Base-by-base conservation (phyloP, 768 basidiomycete species). In the Exsudoporus frostii region DNA sequence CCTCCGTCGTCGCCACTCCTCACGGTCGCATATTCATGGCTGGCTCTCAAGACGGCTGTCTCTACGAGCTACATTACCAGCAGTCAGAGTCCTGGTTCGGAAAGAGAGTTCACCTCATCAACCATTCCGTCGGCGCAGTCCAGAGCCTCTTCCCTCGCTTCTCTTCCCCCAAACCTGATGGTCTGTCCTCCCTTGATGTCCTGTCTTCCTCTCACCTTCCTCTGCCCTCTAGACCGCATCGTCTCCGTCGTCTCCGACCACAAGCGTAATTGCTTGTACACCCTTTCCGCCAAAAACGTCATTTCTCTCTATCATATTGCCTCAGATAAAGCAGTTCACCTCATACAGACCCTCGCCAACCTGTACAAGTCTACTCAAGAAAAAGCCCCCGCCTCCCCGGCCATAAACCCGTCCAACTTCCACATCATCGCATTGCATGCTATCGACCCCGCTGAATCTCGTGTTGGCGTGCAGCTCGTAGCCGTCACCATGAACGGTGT, bases 31-130 rank as follows among this genome's bases (percentile, higher is more conserved):
- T 97, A 56, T 95, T 98, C 72, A 90, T 96, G 88, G 81, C 81
- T 47, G 91, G 91, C 14, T 76, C 80, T 10, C 84, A 87, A 63
- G 92, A 96, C 63, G 93, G 93, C 14, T 84, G 86, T 65, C 72
- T 98, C 48, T 97, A 96, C 69, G 96, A 98, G 69, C 70, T 98
- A 39, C 86, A 90, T 63, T 98, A 98, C 69, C 90, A 92, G 62
- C 85, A 88, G 60, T 88, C 80, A 56, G 90, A 94, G 63, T 88
- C 90, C 0, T 96, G 93, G 93, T 96, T 97, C 72, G 87, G 85
- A 40, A 92, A 92, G 68, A 80, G 85, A 45, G 83, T 91, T 20
- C 84, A 88, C 59, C 77, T 98, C 49, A 79, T 91, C 65, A 96
- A 97, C 62, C 91, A 94, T 64, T 91, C 93, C 19, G 79, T 90